These are phyloP conservation scores for Xylariaceae sp. DNA, from an alignment of 2,329 filamentous ascomycete species.

Conservation along the genomic window DNA sequence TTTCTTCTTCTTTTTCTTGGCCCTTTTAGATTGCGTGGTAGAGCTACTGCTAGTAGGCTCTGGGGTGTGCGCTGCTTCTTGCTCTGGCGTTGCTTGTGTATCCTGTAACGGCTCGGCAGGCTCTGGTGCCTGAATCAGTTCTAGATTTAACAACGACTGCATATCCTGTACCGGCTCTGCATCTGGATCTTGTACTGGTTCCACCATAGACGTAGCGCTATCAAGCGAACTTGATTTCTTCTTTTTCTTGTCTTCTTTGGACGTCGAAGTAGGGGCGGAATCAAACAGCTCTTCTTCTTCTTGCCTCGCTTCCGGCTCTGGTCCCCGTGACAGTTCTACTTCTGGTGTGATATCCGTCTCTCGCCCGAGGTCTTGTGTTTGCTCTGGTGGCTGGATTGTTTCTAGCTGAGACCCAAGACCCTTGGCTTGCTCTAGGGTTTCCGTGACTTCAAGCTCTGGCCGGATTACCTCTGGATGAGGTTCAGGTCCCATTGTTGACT, in stretches of 20 bases:
- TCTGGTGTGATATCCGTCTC: background rate
- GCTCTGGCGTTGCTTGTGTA: too few relatives aligned
- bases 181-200: too few relatives aligned
- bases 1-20: constrained; percentile 33
- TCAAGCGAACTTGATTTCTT: constrained; percentile 12
- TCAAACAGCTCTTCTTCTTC: constrained; percentile 18
- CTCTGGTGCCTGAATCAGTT: too few relatives aligned
- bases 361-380: too few relatives aligned
- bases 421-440: background rate
- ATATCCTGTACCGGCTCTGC: too few relatives aligned
- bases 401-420: background rate
- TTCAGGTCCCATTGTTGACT: background rate
- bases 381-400: too few relatives aligned
- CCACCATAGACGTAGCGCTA: too few relatives aligned
- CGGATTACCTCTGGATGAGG: background rate
- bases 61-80: too few relatives aligned
- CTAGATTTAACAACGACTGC: too few relatives aligned
- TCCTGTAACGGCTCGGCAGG: too few relatives aligned
- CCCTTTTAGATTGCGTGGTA: constrained; percentile 28
- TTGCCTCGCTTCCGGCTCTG: constrained; percentile 7
- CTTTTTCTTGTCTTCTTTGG: constrained; percentile 36
- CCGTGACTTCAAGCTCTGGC: too few relatives aligned
- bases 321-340: constrained; percentile 9
- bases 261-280: constrained; percentile 27
- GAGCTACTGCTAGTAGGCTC: too few relatives aligned